These are phyloP conservation scores for Marchantia polymorpha DNA, from an alignment of 225 moss, liverwort and hornwort species.

Conservation along the genomic window DNA sequence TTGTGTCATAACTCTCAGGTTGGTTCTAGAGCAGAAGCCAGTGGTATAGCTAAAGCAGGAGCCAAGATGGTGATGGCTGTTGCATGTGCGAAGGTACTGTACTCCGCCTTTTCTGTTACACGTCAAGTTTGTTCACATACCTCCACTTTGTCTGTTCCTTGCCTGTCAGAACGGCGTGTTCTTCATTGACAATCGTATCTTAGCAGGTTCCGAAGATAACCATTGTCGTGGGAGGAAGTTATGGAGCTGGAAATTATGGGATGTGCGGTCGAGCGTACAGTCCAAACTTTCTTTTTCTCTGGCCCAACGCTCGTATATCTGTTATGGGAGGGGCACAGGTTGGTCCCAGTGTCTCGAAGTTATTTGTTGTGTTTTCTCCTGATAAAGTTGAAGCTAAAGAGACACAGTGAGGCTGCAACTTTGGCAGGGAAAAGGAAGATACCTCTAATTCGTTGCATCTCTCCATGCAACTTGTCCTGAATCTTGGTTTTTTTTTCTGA, in stretches of 20 bases:
- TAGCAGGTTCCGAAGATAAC: constrained; percentile 91
- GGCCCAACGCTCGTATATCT: constrained; percentile 99
- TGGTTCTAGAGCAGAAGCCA: constrained; percentile 95
- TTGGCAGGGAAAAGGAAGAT: not conserved
- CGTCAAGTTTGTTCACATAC: not conserved
- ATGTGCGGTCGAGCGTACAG: constrained; percentile 99
- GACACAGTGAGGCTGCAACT: not conserved
- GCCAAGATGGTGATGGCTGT: constrained; percentile 99
- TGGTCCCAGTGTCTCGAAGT: not conserved
- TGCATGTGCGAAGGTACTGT: constrained; percentile 88
- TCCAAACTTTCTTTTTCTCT: constrained; percentile 95
- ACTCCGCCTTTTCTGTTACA: not conserved
- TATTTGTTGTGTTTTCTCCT: not conserved
- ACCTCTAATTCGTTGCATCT: not conserved
- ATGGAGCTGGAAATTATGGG: constrained; percentile 98
- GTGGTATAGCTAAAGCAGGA: constrained; percentile 98
- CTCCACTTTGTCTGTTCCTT: not conserved
- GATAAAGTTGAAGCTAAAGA: not conserved
- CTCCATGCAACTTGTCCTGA: not conserved
- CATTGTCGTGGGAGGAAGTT: constrained; percentile 87
- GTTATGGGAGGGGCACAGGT: constrained; percentile 99
- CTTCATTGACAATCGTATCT: not conserved
- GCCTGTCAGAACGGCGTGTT: not conserved
- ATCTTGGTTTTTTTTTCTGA: not conserved
- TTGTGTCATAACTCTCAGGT: constrained; percentile 45